These are phyloP conservation scores for Neonectria magnoliae DNA, from an alignment of 2,329 filamentous ascomycete genomes.

Conservation along the genomic window DNA sequence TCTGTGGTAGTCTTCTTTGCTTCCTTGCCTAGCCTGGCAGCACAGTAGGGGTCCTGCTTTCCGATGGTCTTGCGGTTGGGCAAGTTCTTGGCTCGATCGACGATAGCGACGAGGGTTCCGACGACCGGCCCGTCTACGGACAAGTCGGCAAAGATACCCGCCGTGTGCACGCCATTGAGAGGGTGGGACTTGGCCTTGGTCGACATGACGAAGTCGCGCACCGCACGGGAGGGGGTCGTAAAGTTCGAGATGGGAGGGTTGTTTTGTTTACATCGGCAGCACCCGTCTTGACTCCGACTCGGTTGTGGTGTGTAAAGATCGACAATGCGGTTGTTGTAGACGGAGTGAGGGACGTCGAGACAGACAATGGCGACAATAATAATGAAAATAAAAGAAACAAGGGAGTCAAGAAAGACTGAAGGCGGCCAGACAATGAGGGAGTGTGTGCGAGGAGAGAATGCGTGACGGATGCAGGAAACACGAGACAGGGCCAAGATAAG, in stretches of 20 bases:
- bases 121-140: conserved; percentile 92
- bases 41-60: conserved; percentile 98
- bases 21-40: conserved; percentile 91
- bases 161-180: conserved; percentile 77
- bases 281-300: conserved; percentile 25
- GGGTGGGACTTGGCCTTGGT: conserved; percentile 64
- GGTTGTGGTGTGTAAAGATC: conserved; percentile 24
- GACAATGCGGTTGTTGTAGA: conserved; percentile 22
- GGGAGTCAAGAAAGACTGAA: conserved; percentile 13
- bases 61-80: conserved; percentile 97
- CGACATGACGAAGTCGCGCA: conserved; percentile 54
- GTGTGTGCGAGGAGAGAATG: conserved; percentile 1
- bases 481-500: conserved; percentile 24
- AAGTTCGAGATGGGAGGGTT: conserved; percentile 12
- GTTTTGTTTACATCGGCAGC: conserved; percentile 42
- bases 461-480: conserved; percentile 9
- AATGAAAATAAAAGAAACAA: conserved; percentile 10
- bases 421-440: conserved; percentile 15
- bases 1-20: conserved; percentile 97
- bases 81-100: conserved; percentile 96
- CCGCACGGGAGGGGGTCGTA: conserved; percentile 17
- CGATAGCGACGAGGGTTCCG: conserved; percentile 89
- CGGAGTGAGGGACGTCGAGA: conserved; percentile 17
- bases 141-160: conserved; percentile 95
- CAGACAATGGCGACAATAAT: conserved; percentile 12